Evolutionary conservation across 1,284 basidiomycete genomes (phyloP), one percentile per base, ranked within the genome.

Genomic region (Schizophyllum amplum): DNA sequence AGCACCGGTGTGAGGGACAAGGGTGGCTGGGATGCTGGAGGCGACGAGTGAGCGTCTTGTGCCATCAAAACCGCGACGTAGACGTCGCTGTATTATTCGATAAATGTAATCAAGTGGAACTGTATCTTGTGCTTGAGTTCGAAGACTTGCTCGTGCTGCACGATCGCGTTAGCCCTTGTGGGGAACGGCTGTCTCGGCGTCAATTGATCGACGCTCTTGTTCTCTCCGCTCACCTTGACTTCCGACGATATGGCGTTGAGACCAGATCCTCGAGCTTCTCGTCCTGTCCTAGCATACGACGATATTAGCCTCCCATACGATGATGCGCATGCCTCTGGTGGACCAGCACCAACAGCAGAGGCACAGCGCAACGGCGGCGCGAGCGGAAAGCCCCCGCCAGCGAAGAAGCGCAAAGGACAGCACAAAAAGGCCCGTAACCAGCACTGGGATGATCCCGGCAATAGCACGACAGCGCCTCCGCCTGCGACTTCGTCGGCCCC

Each of bases 11-110:
- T 76, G 48, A 75, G 84, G 62, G 86, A 87, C 61, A 84, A 79
- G 66, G 84, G 86, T 21, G 87, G 87, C 52, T 87, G 85, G 85
- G 69, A 62, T 15, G 75, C 67, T 24, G 74, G 69, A 15, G 70
- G 71, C n/a, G 64, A 70, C 42, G 53, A 51, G 24, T 47, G 48
- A 52, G 17, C 26, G 33, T 33, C 13, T 42, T 17, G 2, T 17
- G 55, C 17, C 4, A 13, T 17, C 27, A 9, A 13, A 13, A 17
- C 7, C 33, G 13, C 13, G 7, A 9, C 17, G 13, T 17, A 42
- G 33, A 4, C 7, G 33, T 42, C 33, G 33, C n/a, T n/a, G n/a
- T n/a, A n/a, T n/a, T n/a, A n/a, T n/a, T n/a, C n/a, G n/a, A n/a
- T n/a, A n/a, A n/a, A n/a, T n/a, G n/a, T n/a, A n/a, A n/a, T n/a